phyloP scores from a whole-genome alignment of 2,329 filamentous ascomycete genomes.

The Colletotrichum sp. region DNA sequence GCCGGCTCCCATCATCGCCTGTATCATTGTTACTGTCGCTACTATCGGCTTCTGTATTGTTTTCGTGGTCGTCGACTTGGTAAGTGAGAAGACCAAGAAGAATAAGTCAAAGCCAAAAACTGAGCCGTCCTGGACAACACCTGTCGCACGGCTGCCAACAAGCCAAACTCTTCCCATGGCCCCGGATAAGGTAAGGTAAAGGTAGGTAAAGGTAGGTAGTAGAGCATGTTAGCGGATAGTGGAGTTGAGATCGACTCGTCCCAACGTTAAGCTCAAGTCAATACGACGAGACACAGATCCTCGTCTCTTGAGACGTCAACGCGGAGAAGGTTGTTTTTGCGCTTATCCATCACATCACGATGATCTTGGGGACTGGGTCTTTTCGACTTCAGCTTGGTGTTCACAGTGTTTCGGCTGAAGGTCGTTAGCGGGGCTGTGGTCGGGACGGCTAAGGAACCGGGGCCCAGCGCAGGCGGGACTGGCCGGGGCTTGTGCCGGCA shows the following conservation, averaged over 20 bases:
- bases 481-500: neutral
- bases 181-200: too few relatives aligned
- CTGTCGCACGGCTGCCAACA: neutral
- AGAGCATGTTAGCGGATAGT: neutral
- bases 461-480: neutral
- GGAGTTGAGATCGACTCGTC: neutral
- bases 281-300: neutral
- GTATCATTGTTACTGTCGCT: too few relatives aligned
- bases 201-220: too few relatives aligned
- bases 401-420: neutral
- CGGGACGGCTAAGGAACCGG: neutral
- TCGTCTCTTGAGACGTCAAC: neutral
- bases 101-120: too few relatives aligned
- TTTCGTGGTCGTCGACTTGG: too few relatives aligned
- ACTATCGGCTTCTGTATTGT: too few relatives aligned
- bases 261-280: neutral
- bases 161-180: neutral
- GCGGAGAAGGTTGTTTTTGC: neutral
- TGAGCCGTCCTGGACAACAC: neutral
- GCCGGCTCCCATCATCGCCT: too few relatives aligned
- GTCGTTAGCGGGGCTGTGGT: neutral
- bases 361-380: neutral
- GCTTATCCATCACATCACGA: neutral
- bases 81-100: too few relatives aligned
- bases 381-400: neutral